Evolutionary conservation across 148 eudicot species (phyloP).

Genomic region (Pharnaceum exiguum): DNA sequence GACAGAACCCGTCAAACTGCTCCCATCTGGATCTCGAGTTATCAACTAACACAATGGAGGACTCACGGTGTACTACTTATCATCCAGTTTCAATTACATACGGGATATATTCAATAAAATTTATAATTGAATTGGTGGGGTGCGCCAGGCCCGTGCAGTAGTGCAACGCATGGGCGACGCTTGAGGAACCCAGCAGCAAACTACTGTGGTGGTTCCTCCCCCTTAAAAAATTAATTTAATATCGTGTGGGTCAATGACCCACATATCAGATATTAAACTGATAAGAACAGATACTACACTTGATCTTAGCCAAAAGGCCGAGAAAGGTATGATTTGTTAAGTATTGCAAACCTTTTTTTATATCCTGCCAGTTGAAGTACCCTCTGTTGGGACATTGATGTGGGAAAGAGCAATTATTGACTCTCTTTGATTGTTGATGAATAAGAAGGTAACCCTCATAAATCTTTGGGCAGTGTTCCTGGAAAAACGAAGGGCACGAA

Average conservation of each 20-base stretch:
- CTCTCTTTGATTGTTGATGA: background rate
- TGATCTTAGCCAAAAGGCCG: slow-evolving; percentile 88
- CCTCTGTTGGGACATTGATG: background rate
- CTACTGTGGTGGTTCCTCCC: slow-evolving; percentile 10
- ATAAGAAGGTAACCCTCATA: no score
- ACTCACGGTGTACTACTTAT: no score
- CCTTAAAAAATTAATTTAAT: slow-evolving; percentile 32
- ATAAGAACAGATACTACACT: slow-evolving; percentile 87
- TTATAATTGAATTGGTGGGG: slow-evolving; percentile 1
- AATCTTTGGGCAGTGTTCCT: no score
- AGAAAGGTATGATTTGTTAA: slow-evolving; percentile 32
- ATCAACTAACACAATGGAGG: no score
- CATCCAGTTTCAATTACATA: no score
- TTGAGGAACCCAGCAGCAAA: slow-evolving; percentile 15
- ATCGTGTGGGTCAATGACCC: slow-evolving; percentile 40
- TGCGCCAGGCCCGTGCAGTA: slow-evolving; percentile 17
- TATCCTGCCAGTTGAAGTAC: background rate
- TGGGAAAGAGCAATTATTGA: background rate
- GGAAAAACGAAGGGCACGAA: no score
- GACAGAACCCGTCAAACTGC: no score
- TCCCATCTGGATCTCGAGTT: no score
- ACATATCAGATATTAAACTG: slow-evolving; percentile 85
- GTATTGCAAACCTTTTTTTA: background rate
- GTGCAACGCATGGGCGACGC: slow-evolving; percentile 20
- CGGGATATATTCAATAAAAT: no score